phyloP scores from a whole-genome alignment of 139 green algal genomes.

The Chlorella sp. region DNA sequence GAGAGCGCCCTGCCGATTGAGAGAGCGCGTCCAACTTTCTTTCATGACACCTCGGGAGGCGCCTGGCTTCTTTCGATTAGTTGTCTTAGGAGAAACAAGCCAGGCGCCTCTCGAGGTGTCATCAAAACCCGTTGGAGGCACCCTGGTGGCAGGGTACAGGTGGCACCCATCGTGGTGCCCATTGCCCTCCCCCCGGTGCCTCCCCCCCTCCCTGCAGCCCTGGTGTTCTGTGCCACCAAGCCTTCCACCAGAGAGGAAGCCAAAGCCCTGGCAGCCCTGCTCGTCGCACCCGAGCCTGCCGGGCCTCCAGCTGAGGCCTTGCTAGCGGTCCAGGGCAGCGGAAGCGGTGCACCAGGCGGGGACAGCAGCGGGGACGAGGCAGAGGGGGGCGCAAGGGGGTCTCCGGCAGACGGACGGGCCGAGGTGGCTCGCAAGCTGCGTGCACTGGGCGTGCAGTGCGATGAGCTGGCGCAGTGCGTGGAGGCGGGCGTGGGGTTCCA shows the following conservation, averaged over 20 bases:
- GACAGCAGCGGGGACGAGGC: background rate
- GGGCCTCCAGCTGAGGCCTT: background rate
- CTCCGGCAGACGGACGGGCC: background rate
- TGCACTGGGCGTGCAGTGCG: background rate
- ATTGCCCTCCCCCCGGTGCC: background rate
- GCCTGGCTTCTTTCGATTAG: no score
- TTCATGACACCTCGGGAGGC: no score
- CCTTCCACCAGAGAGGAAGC: background rate
- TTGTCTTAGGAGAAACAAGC: no score
- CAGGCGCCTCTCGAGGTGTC: no score
- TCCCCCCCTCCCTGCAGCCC: background rate
- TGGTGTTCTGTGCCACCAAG: constrained; percentile 31
- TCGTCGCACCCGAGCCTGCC: background rate
- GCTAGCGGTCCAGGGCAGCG: background rate
- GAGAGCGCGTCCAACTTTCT: no score
- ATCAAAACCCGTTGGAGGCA: no score
- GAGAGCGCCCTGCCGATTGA: no score
- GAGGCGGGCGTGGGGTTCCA: background rate
- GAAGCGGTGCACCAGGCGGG: background rate
- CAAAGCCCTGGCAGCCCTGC: background rate
- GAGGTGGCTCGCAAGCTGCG: background rate
- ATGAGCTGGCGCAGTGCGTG: background rate
- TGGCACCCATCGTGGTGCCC: no score
- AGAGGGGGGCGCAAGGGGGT: background rate
- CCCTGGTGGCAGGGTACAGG: no score